Evolutionary conservation across 2,329 filamentous ascomycete species (phyloP).

Genomic region (Penicillium sp.): DNA sequence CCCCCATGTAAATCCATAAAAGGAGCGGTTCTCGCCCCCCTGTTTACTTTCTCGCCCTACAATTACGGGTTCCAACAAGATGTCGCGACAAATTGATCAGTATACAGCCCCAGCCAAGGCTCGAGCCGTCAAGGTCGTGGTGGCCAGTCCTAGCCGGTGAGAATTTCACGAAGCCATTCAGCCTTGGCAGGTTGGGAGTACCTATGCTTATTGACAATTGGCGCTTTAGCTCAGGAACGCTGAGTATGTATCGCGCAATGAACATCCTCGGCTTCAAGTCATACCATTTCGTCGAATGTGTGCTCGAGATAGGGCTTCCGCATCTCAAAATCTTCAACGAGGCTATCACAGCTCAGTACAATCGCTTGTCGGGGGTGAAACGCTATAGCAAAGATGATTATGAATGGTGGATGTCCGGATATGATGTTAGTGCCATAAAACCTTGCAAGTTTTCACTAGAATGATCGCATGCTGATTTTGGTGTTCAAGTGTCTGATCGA

Average conservation of each 20-base stretch:
- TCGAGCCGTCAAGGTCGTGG: conserved; percentile 25
- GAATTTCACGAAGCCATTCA: background rate
- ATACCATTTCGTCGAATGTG: conserved; percentile 26
- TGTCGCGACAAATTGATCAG: conserved; percentile 27
- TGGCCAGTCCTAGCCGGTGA: conserved; percentile 29
- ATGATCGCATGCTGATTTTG: too few species aligned
- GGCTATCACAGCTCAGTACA: conserved; percentile 21
- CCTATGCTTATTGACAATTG: background rate
- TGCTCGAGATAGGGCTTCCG: conserved; percentile 5
- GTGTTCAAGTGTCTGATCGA: conserved; percentile 25
- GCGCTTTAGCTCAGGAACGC: conserved; percentile 23
- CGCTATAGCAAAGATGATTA: conserved; percentile 18
- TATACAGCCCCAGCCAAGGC: conserved; percentile 17
- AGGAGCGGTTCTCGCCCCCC: background rate
- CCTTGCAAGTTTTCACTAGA: too few species aligned
- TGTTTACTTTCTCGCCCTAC: background rate
- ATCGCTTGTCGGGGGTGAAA: conserved; percentile 21
- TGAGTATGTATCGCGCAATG: conserved; percentile 26
- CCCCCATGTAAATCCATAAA: too few species aligned
- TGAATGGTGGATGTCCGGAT: conserved; percentile 24
- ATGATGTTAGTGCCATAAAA: conserved; percentile 6
- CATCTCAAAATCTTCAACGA: conserved; percentile 24
- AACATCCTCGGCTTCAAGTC: conserved; percentile 27
- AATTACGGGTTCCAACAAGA: background rate
- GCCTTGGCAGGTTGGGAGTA: background rate